A percentile compares a stretch with the other conserved stretches of the same genome.
These are phyloP conservation scores for Vaccinium macrocarpon DNA, from an alignment of 148 eudicot species.

Conservation along the genomic window DNA sequence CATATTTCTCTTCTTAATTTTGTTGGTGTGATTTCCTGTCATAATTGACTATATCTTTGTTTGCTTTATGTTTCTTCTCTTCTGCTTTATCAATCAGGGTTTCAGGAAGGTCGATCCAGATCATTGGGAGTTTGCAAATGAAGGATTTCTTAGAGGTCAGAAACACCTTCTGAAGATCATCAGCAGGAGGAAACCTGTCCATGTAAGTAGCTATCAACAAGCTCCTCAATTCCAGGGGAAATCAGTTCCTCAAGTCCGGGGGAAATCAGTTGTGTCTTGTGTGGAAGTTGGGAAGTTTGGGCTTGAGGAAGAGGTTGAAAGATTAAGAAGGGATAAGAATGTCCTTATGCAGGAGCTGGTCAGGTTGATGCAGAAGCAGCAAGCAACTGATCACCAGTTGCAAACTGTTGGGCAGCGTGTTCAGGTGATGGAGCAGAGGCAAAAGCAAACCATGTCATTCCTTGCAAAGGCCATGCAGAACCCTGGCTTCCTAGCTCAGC, in stretches of 20 bases:
- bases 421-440: conserved; percentile 72
- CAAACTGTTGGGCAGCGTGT: conserved; percentile 71
- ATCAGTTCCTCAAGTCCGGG: conserved; percentile 43
- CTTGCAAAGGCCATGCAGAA: conserved; percentile 85
- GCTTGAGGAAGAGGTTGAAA: conserved; percentile 67
- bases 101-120: conserved; percentile 79
- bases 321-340: conserved; percentile 73
- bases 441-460: conserved; percentile 81
- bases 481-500: conserved; percentile 68
- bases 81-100: conserved; percentile 42
- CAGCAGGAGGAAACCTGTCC: conserved; percentile 62
- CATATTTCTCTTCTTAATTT: background rate
- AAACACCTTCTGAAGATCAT: conserved; percentile 66
- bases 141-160: conserved; percentile 73
- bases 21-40: background rate
- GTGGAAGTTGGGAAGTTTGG: conserved; percentile 70
- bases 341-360: conserved; percentile 79
- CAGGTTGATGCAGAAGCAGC: conserved; percentile 74
- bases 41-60: conserved; percentile 16
- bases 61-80: conserved; percentile 20
- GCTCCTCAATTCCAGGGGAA: conserved; percentile 39
- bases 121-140: conserved; percentile 71
- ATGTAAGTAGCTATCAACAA: conserved; percentile 35
- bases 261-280: conserved; percentile 38
- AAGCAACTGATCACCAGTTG: conserved; percentile 65